These are phyloP conservation scores for Urtica urens DNA, from an alignment of 306 rosid species.

Conservation along the genomic window DNA sequence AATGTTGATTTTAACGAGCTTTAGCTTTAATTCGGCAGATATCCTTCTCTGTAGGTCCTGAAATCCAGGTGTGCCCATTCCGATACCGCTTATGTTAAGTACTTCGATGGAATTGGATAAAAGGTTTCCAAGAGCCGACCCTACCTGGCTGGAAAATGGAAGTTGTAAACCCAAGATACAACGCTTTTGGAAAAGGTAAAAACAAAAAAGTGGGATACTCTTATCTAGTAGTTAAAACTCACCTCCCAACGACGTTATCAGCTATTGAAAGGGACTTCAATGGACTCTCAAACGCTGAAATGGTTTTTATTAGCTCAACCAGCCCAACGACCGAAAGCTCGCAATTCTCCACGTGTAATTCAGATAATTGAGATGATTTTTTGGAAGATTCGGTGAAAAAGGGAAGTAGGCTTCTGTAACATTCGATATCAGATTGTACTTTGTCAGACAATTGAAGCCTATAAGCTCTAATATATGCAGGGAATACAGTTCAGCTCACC, in stretches of 20 bases:
- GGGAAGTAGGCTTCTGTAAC: conserved; percentile 61
- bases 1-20: conserved; percentile 53
- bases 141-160: conserved; percentile 45
- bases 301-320: conserved; percentile 35
- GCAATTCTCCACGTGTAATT: conserved; percentile 57
- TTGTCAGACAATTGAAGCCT: conserved; percentile 21
- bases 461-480: conserved; percentile 4
- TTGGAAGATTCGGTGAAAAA: conserved; percentile 43
- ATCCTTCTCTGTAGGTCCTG: conserved; percentile 37
- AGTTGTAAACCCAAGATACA: conserved; percentile 21
- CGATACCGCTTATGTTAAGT: conserved; percentile 53
- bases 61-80: conserved; percentile 62
- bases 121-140: conserved; percentile 50
- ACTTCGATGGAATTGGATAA: conserved; percentile 41
- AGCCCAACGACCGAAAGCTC: conserved; percentile 58
- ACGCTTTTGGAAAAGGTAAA: conserved; percentile 16
- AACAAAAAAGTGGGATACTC: conserved; percentile 9
- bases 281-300: conserved; percentile 42
- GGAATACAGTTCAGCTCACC: conserved; percentile 35
- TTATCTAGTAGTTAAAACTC: conserved; percentile 24
- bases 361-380: conserved; percentile 31
- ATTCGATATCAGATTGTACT: conserved; percentile 16
- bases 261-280: conserved; percentile 77
- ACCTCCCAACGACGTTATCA: conserved; percentile 83
- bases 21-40: conserved; percentile 31